These are phyloP conservation scores for Fusarium hainanense DNA, from an alignment of 2,329 filamentous ascomycete species.

Conservation along the genomic window DNA sequence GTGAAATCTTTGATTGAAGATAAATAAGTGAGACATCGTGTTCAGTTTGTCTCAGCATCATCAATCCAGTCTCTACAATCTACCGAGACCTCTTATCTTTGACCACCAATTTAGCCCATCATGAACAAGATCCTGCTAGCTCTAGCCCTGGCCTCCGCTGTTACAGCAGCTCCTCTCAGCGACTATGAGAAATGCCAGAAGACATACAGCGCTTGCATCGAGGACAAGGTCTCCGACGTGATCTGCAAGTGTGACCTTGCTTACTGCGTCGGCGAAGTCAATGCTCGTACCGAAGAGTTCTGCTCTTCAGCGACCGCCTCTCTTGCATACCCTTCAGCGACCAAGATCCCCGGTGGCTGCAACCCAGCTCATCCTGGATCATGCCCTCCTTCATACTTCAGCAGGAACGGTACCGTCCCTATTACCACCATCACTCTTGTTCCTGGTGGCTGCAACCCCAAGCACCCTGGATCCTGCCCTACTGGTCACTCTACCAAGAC, in stretches of 20 bases:
- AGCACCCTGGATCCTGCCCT: background rate
- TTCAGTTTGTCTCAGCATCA: background rate
- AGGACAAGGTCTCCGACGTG: background rate
- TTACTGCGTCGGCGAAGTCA: background rate
- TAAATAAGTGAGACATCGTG: background rate
- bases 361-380: slow-evolving; percentile 32
- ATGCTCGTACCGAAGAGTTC: slow-evolving; percentile 8
- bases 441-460: background rate
- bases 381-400: slow-evolving; percentile 1
- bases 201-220: background rate
- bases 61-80: background rate
- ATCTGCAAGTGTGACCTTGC: background rate
- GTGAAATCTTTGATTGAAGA: background rate
- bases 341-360: slow-evolving; percentile 20
- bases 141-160: slow-evolving; percentile 14
- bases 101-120: background rate
- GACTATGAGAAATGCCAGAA: background rate
- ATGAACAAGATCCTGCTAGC: slow-evolving; percentile 16
- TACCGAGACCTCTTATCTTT: background rate
- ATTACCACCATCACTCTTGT: background rate
- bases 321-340: slow-evolving; percentile 6
- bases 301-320: slow-evolving; percentile 11
- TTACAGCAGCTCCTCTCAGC: slow-evolving; percentile 12
- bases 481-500: background rate
- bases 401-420: background rate